Evolutionary conservation across 768 basidiomycete species (phyloP).

Genomic region (Roridomyces roridus): DNA sequence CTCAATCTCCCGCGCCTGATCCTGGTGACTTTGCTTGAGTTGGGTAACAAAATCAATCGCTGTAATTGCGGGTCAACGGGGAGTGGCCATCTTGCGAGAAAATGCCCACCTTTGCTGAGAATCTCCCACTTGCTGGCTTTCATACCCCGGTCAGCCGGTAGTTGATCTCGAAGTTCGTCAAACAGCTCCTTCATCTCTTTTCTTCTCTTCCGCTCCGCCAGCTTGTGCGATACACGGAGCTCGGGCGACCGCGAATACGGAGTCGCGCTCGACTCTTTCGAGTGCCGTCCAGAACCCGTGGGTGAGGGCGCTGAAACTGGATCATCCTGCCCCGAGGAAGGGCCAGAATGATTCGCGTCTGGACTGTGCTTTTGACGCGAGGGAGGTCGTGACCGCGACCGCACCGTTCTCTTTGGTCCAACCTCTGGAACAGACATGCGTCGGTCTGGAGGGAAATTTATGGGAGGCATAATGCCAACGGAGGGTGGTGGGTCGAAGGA

Average conservation of each 20-base stretch:
- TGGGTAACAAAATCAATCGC: conserved; percentile 89
- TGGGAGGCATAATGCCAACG: conserved; percentile 62
- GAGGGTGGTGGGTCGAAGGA: conserved; percentile 55
- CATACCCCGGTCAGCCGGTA: conserved; percentile 92
- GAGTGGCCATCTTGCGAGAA: neutral
- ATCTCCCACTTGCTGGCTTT: conserved; percentile 99
- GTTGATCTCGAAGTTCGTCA: conserved; percentile 91
- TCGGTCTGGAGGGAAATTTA: conserved; percentile 66
- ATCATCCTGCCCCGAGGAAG: conserved; percentile 54
- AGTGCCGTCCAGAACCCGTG: conserved; percentile 39
- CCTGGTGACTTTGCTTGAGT: conserved; percentile 78
- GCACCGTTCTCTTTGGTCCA: conserved; percentile 54
- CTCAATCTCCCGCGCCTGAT: conserved; percentile 82
- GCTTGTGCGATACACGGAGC: conserved; percentile 92
- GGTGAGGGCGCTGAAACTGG: conserved; percentile 43
- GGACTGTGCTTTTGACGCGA: conserved; percentile 61
- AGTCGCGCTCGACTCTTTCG: conserved; percentile 62
- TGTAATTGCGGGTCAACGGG: conserved; percentile 32
- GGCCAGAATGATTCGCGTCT: conserved; percentile 46
- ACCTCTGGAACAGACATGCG: conserved; percentile 79
- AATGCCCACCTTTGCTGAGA: conserved; percentile 82
- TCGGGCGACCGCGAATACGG: conserved; percentile 97
- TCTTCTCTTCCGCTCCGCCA: conserved; percentile 94
- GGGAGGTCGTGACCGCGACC: conserved; percentile 74
- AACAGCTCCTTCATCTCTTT: conserved; percentile 99